These are phyloP conservation scores for Periconia macrospinosa DNA, from an alignment of 2,329 filamentous ascomycete genomes.

Conservation along the genomic window DNA sequence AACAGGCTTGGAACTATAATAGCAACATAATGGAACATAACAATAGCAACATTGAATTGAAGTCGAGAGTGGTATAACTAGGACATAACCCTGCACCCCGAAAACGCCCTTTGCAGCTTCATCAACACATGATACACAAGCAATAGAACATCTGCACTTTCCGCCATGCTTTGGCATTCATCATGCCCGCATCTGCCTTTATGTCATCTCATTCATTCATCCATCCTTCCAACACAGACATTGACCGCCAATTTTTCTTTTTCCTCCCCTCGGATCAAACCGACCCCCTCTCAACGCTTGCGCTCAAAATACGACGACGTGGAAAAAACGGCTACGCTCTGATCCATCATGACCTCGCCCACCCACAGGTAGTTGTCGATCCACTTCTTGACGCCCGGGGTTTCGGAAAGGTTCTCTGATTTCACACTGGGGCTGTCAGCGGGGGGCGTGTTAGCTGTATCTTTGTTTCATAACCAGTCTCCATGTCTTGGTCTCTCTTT, in stretches of 20 bases:
- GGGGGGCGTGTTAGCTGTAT: slow-evolving; percentile 47
- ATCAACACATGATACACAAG: no score
- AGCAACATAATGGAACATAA: background rate
- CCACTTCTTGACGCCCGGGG: slow-evolving; percentile 82
- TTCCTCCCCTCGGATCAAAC: background rate
- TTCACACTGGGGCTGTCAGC: slow-evolving; percentile 73
- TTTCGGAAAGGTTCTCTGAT: slow-evolving; percentile 81
- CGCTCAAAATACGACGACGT: slow-evolving; percentile 90
- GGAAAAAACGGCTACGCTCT: slow-evolving; percentile 88
- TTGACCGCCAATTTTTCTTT: background rate
- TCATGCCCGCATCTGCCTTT: background rate
- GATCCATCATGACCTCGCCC: slow-evolving; percentile 98
- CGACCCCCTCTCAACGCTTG: slow-evolving; percentile 55
- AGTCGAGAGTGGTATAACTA: slow-evolving; percentile 6
- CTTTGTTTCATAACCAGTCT: slow-evolving; percentile 1
- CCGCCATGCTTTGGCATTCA: no score
- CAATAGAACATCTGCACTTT: no score
- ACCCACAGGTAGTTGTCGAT: slow-evolving; percentile 91
- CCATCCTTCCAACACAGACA: background rate
- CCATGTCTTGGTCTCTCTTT: background rate
- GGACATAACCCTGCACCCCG: slow-evolving; percentile 4
- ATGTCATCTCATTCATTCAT: background rate
- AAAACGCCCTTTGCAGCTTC: slow-evolving; percentile 11
- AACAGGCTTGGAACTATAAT: no score
- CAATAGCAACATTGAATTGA: background rate